Conservation (phyloP, 805 yeast genomes). For the Starmerella floris region DNA sequence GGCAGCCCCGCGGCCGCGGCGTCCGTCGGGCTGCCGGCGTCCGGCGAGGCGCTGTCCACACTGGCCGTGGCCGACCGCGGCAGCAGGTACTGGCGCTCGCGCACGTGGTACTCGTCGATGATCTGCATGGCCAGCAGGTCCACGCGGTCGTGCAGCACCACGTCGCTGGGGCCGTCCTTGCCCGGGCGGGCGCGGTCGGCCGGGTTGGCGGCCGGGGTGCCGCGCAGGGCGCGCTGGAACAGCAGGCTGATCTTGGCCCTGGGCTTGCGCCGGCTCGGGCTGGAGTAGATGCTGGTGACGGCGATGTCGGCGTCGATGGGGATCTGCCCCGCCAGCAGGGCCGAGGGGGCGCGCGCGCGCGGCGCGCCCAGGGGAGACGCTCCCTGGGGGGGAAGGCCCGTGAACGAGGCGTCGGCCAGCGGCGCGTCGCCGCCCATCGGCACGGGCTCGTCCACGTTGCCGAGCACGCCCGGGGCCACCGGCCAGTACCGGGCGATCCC, state of each 20-base stretch:
- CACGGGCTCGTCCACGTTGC: slow-evolving; percentile 20
- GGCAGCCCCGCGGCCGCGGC: too few relatives aligned
- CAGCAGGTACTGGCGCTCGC: background rate
- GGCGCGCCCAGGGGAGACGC: background rate
- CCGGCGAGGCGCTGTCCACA: too few relatives aligned
- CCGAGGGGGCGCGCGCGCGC: background rate
- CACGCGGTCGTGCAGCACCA: slow-evolving; percentile 20
- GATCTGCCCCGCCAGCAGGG: slow-evolving; percentile 24
- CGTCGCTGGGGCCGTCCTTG: slow-evolving; percentile 5
- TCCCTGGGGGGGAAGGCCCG: background rate
- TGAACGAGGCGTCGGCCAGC: background rate
- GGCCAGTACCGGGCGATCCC: slow-evolving; percentile 29
- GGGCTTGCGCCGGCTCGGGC: slow-evolving; percentile 14
- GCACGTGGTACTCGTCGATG: slow-evolving; percentile 21
- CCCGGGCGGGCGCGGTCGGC: background rate
- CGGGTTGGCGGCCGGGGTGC: background rate
- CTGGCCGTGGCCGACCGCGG: background rate
- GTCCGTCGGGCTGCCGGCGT: too few relatives aligned
- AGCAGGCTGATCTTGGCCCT: slow-evolving; percentile 8
- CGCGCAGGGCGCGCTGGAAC: background rate
- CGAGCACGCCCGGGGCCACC: slow-evolving; percentile 9
- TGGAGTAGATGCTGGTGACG: slow-evolving; percentile 16
- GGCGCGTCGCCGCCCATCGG: slow-evolving; percentile 26
- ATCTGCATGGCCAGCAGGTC: slow-evolving; percentile 26
- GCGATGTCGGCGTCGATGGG: slow-evolving; percentile 19